Evolutionary conservation across 2,329 filamentous ascomycete species (phyloP).

Genomic region (Ascochyta viciae-villosae): DNA sequence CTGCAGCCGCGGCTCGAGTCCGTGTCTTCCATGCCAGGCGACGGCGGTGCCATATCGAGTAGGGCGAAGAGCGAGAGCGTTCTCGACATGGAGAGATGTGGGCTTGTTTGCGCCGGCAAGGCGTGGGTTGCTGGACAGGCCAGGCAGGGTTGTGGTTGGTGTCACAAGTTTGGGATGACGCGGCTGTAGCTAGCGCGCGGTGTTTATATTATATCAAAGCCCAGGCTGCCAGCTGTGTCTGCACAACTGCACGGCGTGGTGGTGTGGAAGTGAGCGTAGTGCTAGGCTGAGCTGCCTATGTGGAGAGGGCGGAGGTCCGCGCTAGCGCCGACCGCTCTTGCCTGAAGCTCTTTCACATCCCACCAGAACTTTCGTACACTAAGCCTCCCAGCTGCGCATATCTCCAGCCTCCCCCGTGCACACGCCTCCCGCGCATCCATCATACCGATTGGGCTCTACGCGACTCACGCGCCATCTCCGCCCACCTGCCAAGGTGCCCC

Average conservation of each 20-base stretch:
- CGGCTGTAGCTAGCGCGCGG: neutral
- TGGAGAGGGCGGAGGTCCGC: slow-evolving; percentile 9
- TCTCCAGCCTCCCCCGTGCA: neutral
- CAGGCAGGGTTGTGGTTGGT: neutral
- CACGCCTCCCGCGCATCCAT: neutral
- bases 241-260: neutral
- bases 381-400: neutral
- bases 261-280: neutral
- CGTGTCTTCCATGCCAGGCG: slow-evolving; percentile 25
- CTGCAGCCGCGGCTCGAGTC: slow-evolving; percentile 34
- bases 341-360: slow-evolving; percentile 25
- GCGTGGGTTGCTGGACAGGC: neutral
- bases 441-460: neutral
- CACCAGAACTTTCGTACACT: slow-evolving; percentile 9
- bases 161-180: neutral
- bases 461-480: neutral
- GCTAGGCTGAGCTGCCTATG: neutral
- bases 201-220: no score
- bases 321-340: slow-evolving; percentile 9
- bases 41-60: slow-evolving; percentile 32
- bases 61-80: slow-evolving; percentile 28
- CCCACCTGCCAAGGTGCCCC: neutral
- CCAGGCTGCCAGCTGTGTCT: neutral
- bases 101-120: slow-evolving; percentile 1
- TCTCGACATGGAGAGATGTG: slow-evolving; percentile 1